A percentile compares a stretch with the other conserved stretches of the same genome.
Conservation (phyloP, 1,284 basidiomycete genomes). For the Somion occarium region DNA sequence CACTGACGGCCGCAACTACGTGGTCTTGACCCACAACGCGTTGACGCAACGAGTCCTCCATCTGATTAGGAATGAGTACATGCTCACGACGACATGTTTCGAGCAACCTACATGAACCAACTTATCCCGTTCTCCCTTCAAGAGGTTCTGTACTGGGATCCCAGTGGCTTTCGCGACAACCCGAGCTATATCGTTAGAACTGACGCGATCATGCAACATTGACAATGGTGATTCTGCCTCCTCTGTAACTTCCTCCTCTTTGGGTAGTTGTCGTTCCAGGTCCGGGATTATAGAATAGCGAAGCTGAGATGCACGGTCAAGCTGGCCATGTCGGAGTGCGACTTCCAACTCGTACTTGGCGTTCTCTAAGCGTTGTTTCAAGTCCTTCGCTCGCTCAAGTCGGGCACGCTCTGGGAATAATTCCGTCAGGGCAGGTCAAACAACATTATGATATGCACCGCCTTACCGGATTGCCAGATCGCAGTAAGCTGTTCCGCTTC, state of each 20-base stretch:
- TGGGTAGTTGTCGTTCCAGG: constrained; percentile 71
- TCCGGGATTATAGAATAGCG: constrained; percentile 85
- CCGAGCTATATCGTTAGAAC: constrained; percentile 81
- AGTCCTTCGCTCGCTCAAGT: constrained; percentile 72
- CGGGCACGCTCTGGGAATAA: constrained; percentile 59
- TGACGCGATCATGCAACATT: constrained; percentile 85
- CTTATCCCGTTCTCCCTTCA: constrained; percentile 88
- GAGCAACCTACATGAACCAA: constrained; percentile 70
- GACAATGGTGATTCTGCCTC: constrained; percentile 44
- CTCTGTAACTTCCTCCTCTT: constrained; percentile 43
- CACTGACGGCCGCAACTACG: constrained; percentile 75
- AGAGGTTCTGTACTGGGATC: constrained; percentile 84
- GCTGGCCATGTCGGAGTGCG: constrained; percentile 82
- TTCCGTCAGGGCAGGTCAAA: not conserved
- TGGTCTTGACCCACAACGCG: constrained; percentile 90
- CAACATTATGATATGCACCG: too few relatives aligned
- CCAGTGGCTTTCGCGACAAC: constrained; percentile 90
- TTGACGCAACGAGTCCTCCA: constrained; percentile 75
- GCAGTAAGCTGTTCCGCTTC: constrained; percentile 60
- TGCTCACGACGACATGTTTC: not conserved
- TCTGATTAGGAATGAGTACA: constrained; percentile 39
- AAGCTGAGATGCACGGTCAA: constrained; percentile 76
- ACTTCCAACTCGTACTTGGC: constrained; percentile 85
- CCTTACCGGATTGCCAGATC: constrained; percentile 70
- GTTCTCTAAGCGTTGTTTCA: constrained; percentile 79